phyloP scores from a whole-genome alignment of 805 yeast species.

The Spathaspora gorwiae region DNA sequence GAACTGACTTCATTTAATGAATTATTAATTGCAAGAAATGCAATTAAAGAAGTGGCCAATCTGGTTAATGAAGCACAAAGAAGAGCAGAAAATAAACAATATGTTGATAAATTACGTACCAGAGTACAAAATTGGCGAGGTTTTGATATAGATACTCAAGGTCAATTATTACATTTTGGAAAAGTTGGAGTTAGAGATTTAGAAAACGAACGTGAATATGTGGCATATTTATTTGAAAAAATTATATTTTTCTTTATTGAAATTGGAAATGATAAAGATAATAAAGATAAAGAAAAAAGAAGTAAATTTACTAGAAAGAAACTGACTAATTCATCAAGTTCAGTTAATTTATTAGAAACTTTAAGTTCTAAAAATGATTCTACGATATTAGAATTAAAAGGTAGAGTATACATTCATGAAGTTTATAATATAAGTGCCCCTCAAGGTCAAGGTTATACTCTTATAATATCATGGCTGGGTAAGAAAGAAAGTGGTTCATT shows the following conservation, averaged over 20 bases:
- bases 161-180: constrained; percentile 77
- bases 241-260: constrained; percentile 48
- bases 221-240: constrained; percentile 79
- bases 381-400: constrained; percentile 56
- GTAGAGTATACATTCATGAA: constrained; percentile 76
- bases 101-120: constrained; percentile 61
- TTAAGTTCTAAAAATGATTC: constrained; percentile 24
- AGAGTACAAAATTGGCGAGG: constrained; percentile 93
- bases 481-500: constrained; percentile 83
- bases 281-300: constrained; percentile 26
- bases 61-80: constrained; percentile 93
- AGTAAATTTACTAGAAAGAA: constrained; percentile 45
- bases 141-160: constrained; percentile 71
- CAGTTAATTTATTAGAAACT: constrained; percentile 33
- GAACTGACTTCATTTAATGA: constrained; percentile 49
- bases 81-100: constrained; percentile 77
- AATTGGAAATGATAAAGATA: constrained; percentile 8
- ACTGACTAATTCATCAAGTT: constrained; percentile 42
- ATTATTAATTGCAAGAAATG: constrained; percentile 61
- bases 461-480: constrained; percentile 78
- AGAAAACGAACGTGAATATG: constrained; percentile 78
- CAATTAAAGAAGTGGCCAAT: constrained; percentile 79
- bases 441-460: constrained; percentile 43
- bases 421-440: constrained; percentile 39
- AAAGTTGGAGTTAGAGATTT: constrained; percentile 64